Evolutionary conservation across 2,329 filamentous ascomycete genomes (phyloP), one percentile per base, ranked within the genome.

Genomic region (Tolypocladium ovalisporum): DNA sequence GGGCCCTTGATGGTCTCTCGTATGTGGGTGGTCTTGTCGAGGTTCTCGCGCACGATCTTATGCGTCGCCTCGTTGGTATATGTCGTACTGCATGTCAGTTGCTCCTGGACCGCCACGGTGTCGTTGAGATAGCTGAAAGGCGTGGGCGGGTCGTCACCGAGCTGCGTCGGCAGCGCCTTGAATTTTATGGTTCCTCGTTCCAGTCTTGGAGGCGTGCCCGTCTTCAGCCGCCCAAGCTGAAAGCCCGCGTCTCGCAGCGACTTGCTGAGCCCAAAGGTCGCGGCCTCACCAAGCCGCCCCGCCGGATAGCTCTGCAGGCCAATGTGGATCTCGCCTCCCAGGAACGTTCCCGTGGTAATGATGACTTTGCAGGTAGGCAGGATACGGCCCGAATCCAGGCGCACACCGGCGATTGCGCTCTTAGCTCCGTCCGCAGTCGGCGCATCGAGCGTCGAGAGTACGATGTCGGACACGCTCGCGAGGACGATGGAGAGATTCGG

Each of bases 11-110:
- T 89, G 0, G 90, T 93, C 71, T 99, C 94, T 29, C 94, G 85
- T 61, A 99, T 97, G 68, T 99, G 94, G 39, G 99, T 89, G 0
- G 90, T 95, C 69, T 96, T 95, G 68, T 96, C 88, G n/a, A 99
- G 82, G 67, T 97, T 97, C 8, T 84, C 83, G 52, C 90, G 84
- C 59, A 97, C 87, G 54, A 99, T 82, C 19, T 89, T 83, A 72
- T 99, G 94, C 0, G 90, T 85, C 6, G 79, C 81, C 54, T 86
- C 79, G 67, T 96, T 97, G 29, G 94, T 99, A 67, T 92, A 84
- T 1, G 93, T 97, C 57, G 86, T 84, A 78, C 90, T 86, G 75
- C 92, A 97, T n/a, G 83, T 79, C 40, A 97, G 77, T 73, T 99
- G 94, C 13, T 89, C 80, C 67, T 89, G 76, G 0, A 96, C 90